Percentiles rank a stretch among this genome's conserved stretches.
Evolutionary conservation across 2,329 filamentous ascomycete genomes (phyloP).

Genomic region (Cladosporium sp.): DNA sequence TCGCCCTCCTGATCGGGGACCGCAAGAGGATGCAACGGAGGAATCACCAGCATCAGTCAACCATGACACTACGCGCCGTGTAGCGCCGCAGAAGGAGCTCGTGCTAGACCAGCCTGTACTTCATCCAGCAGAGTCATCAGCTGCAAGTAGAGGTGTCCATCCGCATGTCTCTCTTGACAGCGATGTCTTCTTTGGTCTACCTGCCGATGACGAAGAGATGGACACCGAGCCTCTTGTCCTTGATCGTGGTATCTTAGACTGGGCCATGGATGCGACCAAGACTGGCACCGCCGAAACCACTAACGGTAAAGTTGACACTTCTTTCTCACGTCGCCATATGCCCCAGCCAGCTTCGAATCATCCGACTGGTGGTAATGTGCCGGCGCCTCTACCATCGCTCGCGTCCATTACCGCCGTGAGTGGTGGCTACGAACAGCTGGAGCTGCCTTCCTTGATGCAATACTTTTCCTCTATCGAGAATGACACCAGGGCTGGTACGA

Average conservation of each 20-base stretch:
- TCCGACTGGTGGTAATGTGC: constrained; percentile 9
- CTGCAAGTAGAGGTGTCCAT: constrained; percentile 17
- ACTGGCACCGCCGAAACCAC: not conserved
- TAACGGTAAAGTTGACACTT: constrained; percentile 6
- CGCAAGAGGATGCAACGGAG: not conserved
- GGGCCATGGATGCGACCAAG: constrained; percentile 25
- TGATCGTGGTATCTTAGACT: constrained; percentile 39
- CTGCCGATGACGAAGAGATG: constrained; percentile 25
- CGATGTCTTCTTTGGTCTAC: constrained; percentile 32
- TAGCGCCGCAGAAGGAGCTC: not conserved
- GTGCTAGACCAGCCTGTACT: not conserved
- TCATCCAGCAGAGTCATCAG: not conserved
- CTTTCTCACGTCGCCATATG: not conserved
- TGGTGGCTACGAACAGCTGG: constrained; percentile 27
- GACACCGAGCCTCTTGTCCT: constrained; percentile 34
- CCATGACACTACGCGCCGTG: not conserved
- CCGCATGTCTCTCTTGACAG: constrained; percentile 29
- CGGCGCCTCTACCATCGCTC: constrained; percentile 25
- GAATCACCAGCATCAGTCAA: not conserved
- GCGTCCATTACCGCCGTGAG: constrained; percentile 24
- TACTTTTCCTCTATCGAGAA: constrained; percentile 25
- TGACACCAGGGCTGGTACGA: constrained; percentile 23
- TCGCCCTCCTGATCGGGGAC: constrained; percentile 22
- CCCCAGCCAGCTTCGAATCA: not conserved
- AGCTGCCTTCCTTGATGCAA: constrained; percentile 33